Percentiles rank a stretch among this genome's conserved stretches.
These are phyloP conservation scores for Eustoma russellianum DNA, from an alignment of 257 asterid genomes.

Conservation along the genomic window DNA sequence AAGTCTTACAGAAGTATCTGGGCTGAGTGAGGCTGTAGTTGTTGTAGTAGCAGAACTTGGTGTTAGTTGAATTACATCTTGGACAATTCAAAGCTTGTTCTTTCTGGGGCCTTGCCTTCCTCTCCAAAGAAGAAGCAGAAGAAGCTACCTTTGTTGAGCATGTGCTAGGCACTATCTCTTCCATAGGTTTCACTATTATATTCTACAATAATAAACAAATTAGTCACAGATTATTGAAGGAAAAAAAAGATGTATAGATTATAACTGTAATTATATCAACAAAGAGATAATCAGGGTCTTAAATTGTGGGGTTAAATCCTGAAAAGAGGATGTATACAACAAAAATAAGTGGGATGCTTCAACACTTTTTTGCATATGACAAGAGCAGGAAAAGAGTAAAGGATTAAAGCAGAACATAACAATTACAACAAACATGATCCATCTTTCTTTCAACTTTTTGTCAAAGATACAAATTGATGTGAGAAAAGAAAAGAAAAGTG, in stretches of 20 bases:
- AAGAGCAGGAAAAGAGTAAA: slow-evolving; percentile 3
- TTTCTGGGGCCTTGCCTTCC: slow-evolving; percentile 53
- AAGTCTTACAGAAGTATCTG: slow-evolving; percentile 70
- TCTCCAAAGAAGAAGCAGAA: slow-evolving; percentile 41
- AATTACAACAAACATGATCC: slow-evolving; percentile 10
- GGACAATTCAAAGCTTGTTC: slow-evolving; percentile 67
- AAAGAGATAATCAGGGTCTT: slow-evolving; percentile 10
- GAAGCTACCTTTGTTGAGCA: slow-evolving; percentile 9
- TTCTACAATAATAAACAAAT: slow-evolving; percentile 25
- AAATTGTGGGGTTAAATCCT: not conserved
- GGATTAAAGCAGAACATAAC: slow-evolving; percentile 2
- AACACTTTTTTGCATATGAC: slow-evolving; percentile 13
- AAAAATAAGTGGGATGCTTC: slow-evolving; percentile 19
- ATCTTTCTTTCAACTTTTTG: slow-evolving; percentile 21
- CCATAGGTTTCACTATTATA: slow-evolving; percentile 54
- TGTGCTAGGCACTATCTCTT: slow-evolving; percentile 32
- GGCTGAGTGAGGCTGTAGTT: slow-evolving; percentile 80
- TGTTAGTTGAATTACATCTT: slow-evolving; percentile 74
- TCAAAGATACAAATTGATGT: slow-evolving; percentile 1
- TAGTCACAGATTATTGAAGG: slow-evolving; percentile 2
- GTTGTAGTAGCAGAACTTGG: slow-evolving; percentile 83
- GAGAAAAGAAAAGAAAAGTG: slow-evolving; percentile 6
- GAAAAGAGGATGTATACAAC: slow-evolving; percentile 2
- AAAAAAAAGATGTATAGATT: too few relatives aligned
- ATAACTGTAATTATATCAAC: slow-evolving; percentile 11